Conservation (phyloP, 768 basidiomycete genomes). For the Thelephora ganbajun region DNA sequence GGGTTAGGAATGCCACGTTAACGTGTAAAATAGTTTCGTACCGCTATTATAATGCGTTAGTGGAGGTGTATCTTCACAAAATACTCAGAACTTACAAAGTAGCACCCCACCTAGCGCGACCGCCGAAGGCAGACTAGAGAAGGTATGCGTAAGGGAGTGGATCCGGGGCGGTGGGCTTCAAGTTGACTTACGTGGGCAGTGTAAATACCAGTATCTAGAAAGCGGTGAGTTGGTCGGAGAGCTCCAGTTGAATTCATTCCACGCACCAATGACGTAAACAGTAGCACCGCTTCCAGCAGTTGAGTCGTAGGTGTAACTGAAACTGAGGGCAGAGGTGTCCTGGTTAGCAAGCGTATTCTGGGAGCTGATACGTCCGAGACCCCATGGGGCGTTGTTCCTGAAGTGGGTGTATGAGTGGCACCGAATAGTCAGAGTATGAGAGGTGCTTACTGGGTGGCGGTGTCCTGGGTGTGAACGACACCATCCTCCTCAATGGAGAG, state of each 20-base stretch:
- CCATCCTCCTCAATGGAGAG: conserved; percentile 12
- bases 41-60: conserved; percentile 20
- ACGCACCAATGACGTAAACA: conserved; percentile 27
- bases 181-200: conserved; percentile 9
- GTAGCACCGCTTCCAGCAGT: conserved; percentile 23
- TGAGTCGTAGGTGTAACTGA: conserved; percentile 15
- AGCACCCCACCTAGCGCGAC: not conserved
- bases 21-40: conserved; percentile 42
- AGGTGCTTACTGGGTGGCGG: conserved; percentile 6
- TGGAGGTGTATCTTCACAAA: not conserved
- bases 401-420: not conserved
- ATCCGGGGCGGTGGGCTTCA: conserved; percentile 2
- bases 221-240: not conserved
- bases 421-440: not conserved
- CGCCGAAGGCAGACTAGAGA: not conserved
- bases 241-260: not conserved
- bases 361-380: conserved; percentile 10
- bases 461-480: conserved; percentile 4
- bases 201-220: conserved; percentile 11
- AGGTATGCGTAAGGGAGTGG: conserved; percentile 14
- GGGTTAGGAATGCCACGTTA: not conserved
- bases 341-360: conserved; percentile 5
- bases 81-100: not conserved
- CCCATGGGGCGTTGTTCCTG: conserved; percentile 14
- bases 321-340: conserved; percentile 5